Percentiles rank a stretch among this genome's conserved stretches.
phyloP scores from a whole-genome alignment of 108 stramenopile species.

The Discostella stelligeroides region DNA sequence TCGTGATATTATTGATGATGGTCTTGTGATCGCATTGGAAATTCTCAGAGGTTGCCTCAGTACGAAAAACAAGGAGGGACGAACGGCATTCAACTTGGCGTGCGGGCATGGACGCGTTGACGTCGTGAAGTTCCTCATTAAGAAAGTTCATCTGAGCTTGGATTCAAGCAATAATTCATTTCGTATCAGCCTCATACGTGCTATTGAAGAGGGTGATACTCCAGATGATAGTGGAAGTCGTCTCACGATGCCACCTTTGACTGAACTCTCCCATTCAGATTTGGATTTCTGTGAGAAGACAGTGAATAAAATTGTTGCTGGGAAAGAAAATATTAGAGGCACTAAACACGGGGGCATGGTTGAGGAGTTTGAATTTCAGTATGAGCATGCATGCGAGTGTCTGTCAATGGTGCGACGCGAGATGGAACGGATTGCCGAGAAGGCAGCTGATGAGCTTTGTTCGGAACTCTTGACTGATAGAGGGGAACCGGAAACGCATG shows the following conservation, averaged over 20 bases:
- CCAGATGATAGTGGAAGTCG: background rate
- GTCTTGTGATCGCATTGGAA: constrained; percentile 13
- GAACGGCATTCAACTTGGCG: constrained; percentile 49
- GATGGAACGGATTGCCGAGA: constrained; percentile 10
- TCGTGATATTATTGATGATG: background rate
- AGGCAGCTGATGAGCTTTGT: constrained; percentile 7
- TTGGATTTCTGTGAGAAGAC: constrained; percentile 38
- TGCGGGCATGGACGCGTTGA: constrained; percentile 52
- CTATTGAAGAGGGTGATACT: background rate
- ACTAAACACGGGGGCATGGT: constrained; percentile 16
- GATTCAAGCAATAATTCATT: background rate
- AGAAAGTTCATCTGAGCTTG: background rate
- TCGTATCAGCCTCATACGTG: background rate
- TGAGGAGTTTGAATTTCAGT: constrained; percentile 22
- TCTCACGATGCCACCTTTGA: constrained; percentile 24
- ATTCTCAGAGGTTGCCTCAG: constrained; percentile 21
- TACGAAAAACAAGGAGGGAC: constrained; percentile 27
- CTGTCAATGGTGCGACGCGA: constrained; percentile 20
- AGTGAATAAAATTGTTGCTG: constrained; percentile 25
- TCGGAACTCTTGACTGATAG: too few species aligned
- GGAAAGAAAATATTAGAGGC: too few species aligned
- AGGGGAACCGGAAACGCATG: too few species aligned
- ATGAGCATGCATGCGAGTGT: constrained; percentile 23
- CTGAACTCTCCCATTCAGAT: constrained; percentile 26
- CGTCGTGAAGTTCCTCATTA: constrained; percentile 43